Conservation (phyloP, 2,329 filamentous ascomycete genomes). For the Trichothecium roseum region DNA sequence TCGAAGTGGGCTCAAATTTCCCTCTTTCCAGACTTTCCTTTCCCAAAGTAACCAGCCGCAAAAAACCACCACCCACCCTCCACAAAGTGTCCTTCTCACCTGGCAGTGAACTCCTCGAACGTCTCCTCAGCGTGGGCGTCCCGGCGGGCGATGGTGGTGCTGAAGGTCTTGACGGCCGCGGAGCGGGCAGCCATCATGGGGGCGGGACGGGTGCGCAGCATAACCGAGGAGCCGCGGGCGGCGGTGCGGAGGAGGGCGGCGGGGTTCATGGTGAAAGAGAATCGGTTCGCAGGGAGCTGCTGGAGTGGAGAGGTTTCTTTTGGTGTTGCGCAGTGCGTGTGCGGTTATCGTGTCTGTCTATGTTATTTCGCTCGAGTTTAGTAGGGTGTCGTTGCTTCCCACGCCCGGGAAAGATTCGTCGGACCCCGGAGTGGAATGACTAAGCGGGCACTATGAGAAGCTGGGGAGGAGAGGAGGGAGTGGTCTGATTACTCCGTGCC, state of each 20-base stretch:
- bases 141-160: conserved; percentile 47
- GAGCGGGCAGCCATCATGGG: conserved; percentile 43
- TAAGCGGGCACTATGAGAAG: conserved; percentile 3
- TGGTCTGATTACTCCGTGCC: too few relatives aligned
- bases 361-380: conserved; percentile 5
- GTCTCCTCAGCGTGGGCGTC: conserved; percentile 80
- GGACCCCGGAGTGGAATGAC: conserved; percentile 1
- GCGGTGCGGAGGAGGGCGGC: conserved; percentile 60
- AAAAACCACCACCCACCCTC: background rate
- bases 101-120: conserved; percentile 96
- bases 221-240: conserved; percentile 53
- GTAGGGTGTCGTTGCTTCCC: background rate
- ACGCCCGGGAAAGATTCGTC: conserved; percentile 1
- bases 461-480: background rate
- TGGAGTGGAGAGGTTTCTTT: conserved; percentile 6
- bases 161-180: conserved; percentile 49
- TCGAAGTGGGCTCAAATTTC: background rate
- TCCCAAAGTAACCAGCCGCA: background rate
- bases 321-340: conserved; percentile 3
- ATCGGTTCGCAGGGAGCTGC: conserved; percentile 13
- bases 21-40: too few relatives aligned
- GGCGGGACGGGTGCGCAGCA: conserved; percentile 54
- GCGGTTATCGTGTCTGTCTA: too few relatives aligned
- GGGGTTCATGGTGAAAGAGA: conserved; percentile 45
- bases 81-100: conserved; percentile 58